Evolutionary conservation across 441 rosid species (phyloP).

Genomic region (Capsella rubella): DNA sequence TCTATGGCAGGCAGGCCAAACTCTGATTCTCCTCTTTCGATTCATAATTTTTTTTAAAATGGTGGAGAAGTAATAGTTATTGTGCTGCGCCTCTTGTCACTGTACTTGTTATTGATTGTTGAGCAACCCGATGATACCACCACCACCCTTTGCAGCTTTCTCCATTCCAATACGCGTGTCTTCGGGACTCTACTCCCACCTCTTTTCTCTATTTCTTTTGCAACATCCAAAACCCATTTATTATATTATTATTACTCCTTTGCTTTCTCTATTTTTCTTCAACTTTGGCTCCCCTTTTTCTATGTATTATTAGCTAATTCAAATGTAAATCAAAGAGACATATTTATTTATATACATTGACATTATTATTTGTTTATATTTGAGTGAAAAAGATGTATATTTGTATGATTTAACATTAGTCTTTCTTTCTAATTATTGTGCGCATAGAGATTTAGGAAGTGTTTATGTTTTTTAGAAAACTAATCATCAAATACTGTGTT

Average conservation of each 20-base stretch:
- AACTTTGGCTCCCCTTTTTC: no score
- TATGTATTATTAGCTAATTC: neutral
- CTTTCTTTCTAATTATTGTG: neutral
- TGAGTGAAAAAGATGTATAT: no score
- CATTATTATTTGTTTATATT: neutral
- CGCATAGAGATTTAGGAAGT: no score
- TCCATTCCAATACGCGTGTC: conserved; percentile 42
- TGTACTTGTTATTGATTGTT: conserved; percentile 36
- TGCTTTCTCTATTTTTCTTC: no score
- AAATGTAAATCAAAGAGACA: neutral
- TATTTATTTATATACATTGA: neutral
- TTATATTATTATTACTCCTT: neutral
- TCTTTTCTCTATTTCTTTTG: neutral
- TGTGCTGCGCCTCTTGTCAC: conserved; percentile 40
- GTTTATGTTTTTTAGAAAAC: no score
- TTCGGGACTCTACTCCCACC: conserved; percentile 20
- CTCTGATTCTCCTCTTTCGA: conserved; percentile 21
- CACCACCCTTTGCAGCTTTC: conserved; percentile 6
- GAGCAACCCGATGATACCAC: conserved; percentile 33
- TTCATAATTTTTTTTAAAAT: neutral
- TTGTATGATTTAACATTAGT: neutral
- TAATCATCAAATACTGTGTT: no score
- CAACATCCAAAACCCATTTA: conserved; percentile 1
- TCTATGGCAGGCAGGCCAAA: conserved; percentile 28
- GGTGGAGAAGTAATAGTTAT: neutral